Evolutionary conservation across 257 asterid genomes (phyloP).

Genomic region (Handroanthus guayacan): DNA sequence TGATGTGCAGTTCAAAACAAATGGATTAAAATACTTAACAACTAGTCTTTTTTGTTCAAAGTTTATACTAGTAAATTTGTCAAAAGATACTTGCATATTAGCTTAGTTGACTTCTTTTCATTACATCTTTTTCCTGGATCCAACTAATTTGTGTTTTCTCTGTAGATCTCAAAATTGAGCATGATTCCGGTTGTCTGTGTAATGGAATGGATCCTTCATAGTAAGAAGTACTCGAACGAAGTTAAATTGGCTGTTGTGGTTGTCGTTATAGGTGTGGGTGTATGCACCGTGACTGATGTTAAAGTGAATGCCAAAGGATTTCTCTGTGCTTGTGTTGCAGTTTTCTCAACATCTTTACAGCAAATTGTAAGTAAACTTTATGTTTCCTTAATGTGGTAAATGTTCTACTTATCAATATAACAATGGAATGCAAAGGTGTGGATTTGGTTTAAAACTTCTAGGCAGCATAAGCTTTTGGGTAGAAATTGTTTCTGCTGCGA

Average conservation of each 20-base stretch:
- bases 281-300: slow-evolving; percentile 97
- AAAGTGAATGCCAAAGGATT: slow-evolving; percentile 90
- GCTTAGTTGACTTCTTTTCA: background rate
- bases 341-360: slow-evolving; percentile 84
- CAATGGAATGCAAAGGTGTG: slow-evolving; percentile 23
- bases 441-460: slow-evolving; percentile 23
- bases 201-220: slow-evolving; percentile 96
- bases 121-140: slow-evolving; percentile 13
- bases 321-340: slow-evolving; percentile 91
- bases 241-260: slow-evolving; percentile 86
- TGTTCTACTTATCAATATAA: slow-evolving; percentile 14
- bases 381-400: background rate
- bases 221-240: slow-evolving; percentile 76
- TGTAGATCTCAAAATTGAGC: slow-evolving; percentile 95
- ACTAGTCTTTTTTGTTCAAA: background rate
- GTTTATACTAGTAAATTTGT: background rate
- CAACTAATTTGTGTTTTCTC: slow-evolving; percentile 37
- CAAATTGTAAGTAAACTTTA: slow-evolving; percentile 77
- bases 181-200: slow-evolving; percentile 98
- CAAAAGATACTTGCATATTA: background rate
- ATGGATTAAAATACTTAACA: background rate
- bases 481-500: background rate
- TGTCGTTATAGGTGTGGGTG: slow-evolving; percentile 97
- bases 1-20: background rate
- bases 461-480: background rate